phyloP scores from a whole-genome alignment of 768 basidiomycete species.

The Phylloporus rhodoxanthus region DNA sequence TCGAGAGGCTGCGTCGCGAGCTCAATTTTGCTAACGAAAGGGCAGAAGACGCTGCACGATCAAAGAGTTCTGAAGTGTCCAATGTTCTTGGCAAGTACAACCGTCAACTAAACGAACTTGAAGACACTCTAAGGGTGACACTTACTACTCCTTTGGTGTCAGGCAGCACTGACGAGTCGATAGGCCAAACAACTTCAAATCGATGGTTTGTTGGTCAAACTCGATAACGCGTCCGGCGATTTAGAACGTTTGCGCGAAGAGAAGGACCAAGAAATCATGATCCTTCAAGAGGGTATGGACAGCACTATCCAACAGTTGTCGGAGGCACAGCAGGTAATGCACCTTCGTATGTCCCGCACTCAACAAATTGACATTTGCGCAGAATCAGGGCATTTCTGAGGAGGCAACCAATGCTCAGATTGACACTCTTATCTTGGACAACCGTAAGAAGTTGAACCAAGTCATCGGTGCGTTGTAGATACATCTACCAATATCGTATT shows the following conservation, averaged over 20 bases:
- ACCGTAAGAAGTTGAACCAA: conserved; percentile 94
- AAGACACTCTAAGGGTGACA: conserved; percentile 85
- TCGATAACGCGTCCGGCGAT: conserved; percentile 70
- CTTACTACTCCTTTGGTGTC: background rate
- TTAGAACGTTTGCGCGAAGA: conserved; percentile 83
- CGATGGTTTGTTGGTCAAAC: conserved; percentile 80
- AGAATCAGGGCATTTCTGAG: conserved; percentile 81
- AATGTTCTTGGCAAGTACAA: conserved; percentile 88
- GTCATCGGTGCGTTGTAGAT: conserved; percentile 67
- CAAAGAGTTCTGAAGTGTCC: conserved; percentile 92
- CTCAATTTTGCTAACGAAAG: conserved; percentile 94
- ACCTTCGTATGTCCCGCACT: background rate
- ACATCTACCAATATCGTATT: conserved; percentile 2
- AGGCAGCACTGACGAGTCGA: conserved; percentile 12
- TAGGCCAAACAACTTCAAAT: conserved; percentile 96
- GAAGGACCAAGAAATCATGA: conserved; percentile 94
- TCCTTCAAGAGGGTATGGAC: conserved; percentile 95
- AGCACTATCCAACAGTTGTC: conserved; percentile 81
- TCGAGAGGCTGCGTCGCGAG: conserved; percentile 88
- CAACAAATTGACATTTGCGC: conserved; percentile 5
- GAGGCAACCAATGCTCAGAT: conserved; percentile 96
- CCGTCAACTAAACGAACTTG: conserved; percentile 91
- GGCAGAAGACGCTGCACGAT: conserved; percentile 88
- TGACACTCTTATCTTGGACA: conserved; percentile 92
- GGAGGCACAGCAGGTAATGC: conserved; percentile 76